phyloP scores from a whole-genome alignment of 1,139 yeast genomes.

The Sugiyamaella paludigena region DNA sequence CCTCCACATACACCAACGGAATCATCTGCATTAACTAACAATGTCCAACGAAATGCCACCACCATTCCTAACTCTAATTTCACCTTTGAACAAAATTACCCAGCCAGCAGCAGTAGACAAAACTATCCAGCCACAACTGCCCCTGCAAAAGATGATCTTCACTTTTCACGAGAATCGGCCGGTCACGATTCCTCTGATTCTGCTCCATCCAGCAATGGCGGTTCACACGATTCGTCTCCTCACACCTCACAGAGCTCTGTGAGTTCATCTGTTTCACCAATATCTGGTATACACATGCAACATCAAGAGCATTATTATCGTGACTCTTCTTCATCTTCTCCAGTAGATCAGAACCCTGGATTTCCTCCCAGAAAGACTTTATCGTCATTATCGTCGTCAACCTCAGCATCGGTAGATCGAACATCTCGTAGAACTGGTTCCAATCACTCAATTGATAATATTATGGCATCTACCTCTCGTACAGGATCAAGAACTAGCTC shows the following conservation, averaged over 20 bases:
- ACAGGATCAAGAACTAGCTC: constrained; percentile 9
- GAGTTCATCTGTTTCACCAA: constrained; percentile 4
- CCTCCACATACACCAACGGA: constrained; percentile 6
- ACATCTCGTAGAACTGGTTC: constrained; percentile 9
- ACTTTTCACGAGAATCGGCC: background rate
- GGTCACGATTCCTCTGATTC: constrained; percentile 1
- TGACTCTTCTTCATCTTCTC: background rate
- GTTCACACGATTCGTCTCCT: constrained; percentile 5
- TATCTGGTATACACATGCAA: constrained; percentile 1
- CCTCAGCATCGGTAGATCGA: constrained; percentile 1
- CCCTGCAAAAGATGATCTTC: background rate
- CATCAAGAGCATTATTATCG: too few relatives aligned
- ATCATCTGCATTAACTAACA: background rate
- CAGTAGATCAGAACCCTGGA: background rate
- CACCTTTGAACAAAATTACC: constrained; percentile 2
- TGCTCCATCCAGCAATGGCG: background rate
- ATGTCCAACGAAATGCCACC: background rate
- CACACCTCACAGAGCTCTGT: constrained; percentile 9
- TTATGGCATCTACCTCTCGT: constrained; percentile 1
- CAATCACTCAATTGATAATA: constrained; percentile 5
- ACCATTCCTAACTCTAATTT: constrained; percentile 1
- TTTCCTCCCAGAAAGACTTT: constrained; percentile 8
- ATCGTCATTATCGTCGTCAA: background rate
- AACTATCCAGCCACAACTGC: background rate
- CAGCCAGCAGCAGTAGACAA: too few relatives aligned